Evolutionary conservation across 2,329 filamentous ascomycete species (phyloP).

Genomic region (Arthrobotrys sphaeroides): DNA sequence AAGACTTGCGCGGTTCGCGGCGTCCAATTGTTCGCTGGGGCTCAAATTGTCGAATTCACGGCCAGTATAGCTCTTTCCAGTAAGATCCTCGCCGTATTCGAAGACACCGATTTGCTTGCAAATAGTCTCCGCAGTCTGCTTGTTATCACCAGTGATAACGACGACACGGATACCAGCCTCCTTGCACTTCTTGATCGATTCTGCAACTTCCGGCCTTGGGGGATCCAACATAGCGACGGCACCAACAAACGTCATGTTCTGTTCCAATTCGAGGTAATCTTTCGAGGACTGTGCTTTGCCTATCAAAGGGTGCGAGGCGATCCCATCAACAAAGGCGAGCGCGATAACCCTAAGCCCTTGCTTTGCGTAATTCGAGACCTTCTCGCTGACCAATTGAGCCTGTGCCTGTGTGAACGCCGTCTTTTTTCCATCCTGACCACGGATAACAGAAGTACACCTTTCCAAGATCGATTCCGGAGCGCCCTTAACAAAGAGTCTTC

Average conservation of each 20-base stretch:
- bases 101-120: constrained; percentile 98
- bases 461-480: constrained; percentile 94
- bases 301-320: constrained; percentile 75
- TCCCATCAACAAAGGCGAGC: constrained; percentile 82
- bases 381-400: constrained; percentile 74
- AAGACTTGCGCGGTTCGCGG: constrained; percentile 83
- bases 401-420: constrained; percentile 77
- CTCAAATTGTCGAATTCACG: constrained; percentile 90
- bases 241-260: constrained; percentile 91
- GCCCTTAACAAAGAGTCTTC: constrained; percentile 88
- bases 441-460: constrained; percentile 82
- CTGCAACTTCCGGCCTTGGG: constrained; percentile 87
- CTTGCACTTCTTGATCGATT: constrained; percentile 86
- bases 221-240: constrained; percentile 97
- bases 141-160: constrained; percentile 98
- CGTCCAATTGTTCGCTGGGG: constrained; percentile 80
- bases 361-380: constrained; percentile 90
- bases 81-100: constrained; percentile 79
- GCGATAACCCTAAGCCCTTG: constrained; percentile 93
- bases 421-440: constrained; percentile 80
- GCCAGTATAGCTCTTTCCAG: constrained; percentile 92
- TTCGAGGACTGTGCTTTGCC: constrained; percentile 79
- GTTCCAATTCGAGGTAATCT: constrained; percentile 87
- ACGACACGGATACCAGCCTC: constrained; percentile 95
- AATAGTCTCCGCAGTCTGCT: constrained; percentile 96